Base-by-base conservation (phyloP, 164 flowering plant species). In the Liquidambar formosana region DNA sequence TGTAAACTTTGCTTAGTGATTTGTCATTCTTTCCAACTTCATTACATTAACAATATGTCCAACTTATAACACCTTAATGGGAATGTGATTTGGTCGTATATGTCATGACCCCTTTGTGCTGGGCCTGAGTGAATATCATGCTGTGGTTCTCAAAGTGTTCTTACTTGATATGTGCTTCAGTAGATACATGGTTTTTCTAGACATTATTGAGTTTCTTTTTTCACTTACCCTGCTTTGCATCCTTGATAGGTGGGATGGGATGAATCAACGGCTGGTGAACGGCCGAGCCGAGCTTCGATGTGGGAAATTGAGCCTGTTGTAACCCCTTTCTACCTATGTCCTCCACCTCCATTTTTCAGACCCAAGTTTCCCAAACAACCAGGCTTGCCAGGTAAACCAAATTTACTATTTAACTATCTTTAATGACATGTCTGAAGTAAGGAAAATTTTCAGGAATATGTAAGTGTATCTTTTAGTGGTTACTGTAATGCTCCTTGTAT, bases 291-390 rank as follows among this genome's bases (percentile, higher is more conserved):
- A 56, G 97, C 91, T 75, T 92, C 99, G 28, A 76, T 92, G 48
- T 94, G 99, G 99, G 99, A 94, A 10, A 81, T 89, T 66, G 99
- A 94, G 75, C 99, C 99, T 66, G 97, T 94, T 57, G 81, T 84
- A 44, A 85, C 97, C 73, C 99, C 99, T 58, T 94, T 92, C 75
- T 89, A 86, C 77, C 83, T 94, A 64, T 94, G 99, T 48, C 97
- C 98, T 48, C 97, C 98, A 5, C 97, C 98, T 26, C 95, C 99
- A 65, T 94, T 90, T 80, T 90, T 90, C 83, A 79, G 97, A 74
- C 90, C 99, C 58, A 89, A 88, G 81, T 83, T 84, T 59, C 86
- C 90, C n/a, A 85, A 77, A 69, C 92, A 87, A 51, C 85, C 92
- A 63, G 96, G 97, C 49, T 77, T 85, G 80, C 89, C 91, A 80